Percentiles rank a stretch among this genome's conserved stretches.
phyloP scores from a whole-genome alignment of 805 yeast species.

The Torulaspora indica region DNA sequence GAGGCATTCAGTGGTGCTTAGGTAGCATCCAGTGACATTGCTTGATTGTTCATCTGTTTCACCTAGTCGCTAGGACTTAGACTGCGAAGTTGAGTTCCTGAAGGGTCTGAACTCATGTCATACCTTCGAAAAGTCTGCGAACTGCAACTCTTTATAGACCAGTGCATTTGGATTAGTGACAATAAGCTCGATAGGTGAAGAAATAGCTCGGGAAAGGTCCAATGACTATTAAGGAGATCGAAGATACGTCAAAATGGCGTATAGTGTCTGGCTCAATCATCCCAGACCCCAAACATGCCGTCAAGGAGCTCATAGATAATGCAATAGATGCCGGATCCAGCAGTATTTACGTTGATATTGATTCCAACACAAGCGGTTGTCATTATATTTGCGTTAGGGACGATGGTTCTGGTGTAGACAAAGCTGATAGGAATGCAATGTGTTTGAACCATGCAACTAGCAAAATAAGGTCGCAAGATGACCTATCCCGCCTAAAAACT shows the following conservation, averaged over 20 bases:
- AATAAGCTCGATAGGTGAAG: not conserved
- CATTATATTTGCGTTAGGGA: slow-evolving; percentile 36
- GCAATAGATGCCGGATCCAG: slow-evolving; percentile 38
- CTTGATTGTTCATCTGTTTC: not conserved
- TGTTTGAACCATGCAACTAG: slow-evolving; percentile 43
- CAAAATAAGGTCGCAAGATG: slow-evolving; percentile 34
- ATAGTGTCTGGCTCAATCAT: slow-evolving; percentile 33
- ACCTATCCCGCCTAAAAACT: slow-evolving; percentile 32
- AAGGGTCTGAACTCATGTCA: not conserved
- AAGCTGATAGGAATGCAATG: slow-evolving; percentile 33
- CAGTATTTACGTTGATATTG: slow-evolving; percentile 38
- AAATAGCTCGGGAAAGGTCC: not conserved
- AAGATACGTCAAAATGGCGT: slow-evolving; percentile 15
- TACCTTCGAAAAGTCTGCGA: not conserved
- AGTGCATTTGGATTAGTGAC: not conserved
- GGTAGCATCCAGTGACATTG: not conserved
- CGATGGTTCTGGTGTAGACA: slow-evolving; percentile 40
- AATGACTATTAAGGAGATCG: slow-evolving; percentile 22
- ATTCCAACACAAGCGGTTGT: slow-evolving; percentile 38
- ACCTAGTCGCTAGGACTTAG: not conserved
- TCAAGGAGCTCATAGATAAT: slow-evolving; percentile 42
- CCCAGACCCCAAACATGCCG: slow-evolving; percentile 36
- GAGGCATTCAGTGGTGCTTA: not conserved
- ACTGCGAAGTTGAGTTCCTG: not conserved
- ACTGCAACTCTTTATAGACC: not conserved